Evolutionary conservation across 2,329 filamentous ascomycete species (phyloP).

Genomic region (Cytospora chrysosperma): DNA sequence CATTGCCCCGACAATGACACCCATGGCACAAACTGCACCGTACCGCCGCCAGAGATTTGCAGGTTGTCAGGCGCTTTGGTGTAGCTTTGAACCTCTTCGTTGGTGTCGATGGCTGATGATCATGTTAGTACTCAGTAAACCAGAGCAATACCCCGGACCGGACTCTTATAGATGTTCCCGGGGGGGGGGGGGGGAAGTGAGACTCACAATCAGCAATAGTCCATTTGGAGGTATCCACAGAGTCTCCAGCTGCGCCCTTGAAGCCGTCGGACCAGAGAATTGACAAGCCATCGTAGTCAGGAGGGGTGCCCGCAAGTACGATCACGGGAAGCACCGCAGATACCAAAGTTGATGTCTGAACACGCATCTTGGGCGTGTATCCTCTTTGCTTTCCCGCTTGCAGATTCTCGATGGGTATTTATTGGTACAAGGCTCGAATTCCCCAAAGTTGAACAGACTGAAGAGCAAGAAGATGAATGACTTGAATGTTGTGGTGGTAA

Average conservation of each 20-base stretch:
- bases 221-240: slow-evolving; percentile 41
- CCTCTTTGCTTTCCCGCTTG: slow-evolving; percentile 1
- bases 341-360: slow-evolving; percentile 29
- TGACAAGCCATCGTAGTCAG: slow-evolving; percentile 40
- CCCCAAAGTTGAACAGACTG: neutral
- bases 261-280: slow-evolving; percentile 47
- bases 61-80: slow-evolving; percentile 46
- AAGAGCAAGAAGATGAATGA: neutral
- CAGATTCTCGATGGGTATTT: slow-evolving; percentile 4
- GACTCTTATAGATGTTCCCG: too few relatives aligned
- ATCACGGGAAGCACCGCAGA: slow-evolving; percentile 31
- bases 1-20: slow-evolving; percentile 41
- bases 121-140: neutral
- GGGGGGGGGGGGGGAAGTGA: too few relatives aligned
- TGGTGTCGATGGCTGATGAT: slow-evolving; percentile 30
- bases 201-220: slow-evolving; percentile 36
- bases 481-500: neutral
- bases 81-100: slow-evolving; percentile 54
- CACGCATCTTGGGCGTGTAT: slow-evolving; percentile 16
- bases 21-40: slow-evolving; percentile 52
- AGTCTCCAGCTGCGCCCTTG: slow-evolving; percentile 35
- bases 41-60: slow-evolving; percentile 49
- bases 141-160: too few relatives aligned
- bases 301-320: slow-evolving; percentile 38
- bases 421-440: neutral